Evolutionary conservation across 129 eudicot species (phyloP), one percentile per base, ranked within the genome.

Genomic region (Escallonia rubra): DNA sequence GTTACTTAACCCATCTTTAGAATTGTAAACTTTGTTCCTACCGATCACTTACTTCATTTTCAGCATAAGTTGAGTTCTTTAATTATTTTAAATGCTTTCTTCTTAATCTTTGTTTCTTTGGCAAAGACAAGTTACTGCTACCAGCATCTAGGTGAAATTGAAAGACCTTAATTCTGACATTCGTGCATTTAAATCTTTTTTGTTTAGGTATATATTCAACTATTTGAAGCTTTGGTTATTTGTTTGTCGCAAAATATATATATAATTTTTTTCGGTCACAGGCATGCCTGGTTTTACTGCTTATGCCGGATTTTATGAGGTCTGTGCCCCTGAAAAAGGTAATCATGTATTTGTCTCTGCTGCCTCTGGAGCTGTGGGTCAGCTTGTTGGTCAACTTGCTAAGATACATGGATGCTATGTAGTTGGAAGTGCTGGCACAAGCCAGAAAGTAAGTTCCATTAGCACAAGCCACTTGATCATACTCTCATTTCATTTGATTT

Each of bases 241-340:
- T 2, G 38, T 16, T 13, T 8, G 34, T 54, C 34, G 51, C 23
- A 40, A 47, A 11, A 45, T 49, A 51, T 38, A 65, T 16, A 43
- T 50, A 34, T 34, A 15, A 6, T 23, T 57, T 3, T 40, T 51
- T 62, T 39, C 44, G 34, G 34, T 23, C 74, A 59, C 84, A 91
- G 96, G 97, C 68, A 91, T 91, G 98, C 96, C 96, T 41, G 98
- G 96, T 23, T 80, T 92, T 66, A 92, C 98, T 13, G 98, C 96
- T 40, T 92, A 88, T 80, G 96, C 85, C 63, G 98, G 98, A 39
- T 84, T 92, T 68, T 84, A 77, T 52, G 91, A 92, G 81, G 89
- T 92, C n/a, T 88, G 98, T 54, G 71, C 64, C 14, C 98, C 98
- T 12, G 83, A 78, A 49, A 80, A 76, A 57, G 90, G 90, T 57